Conservation (phyloP, 2,329 filamentous ascomycete genomes). For the Alternaria gansuensis region DNA sequence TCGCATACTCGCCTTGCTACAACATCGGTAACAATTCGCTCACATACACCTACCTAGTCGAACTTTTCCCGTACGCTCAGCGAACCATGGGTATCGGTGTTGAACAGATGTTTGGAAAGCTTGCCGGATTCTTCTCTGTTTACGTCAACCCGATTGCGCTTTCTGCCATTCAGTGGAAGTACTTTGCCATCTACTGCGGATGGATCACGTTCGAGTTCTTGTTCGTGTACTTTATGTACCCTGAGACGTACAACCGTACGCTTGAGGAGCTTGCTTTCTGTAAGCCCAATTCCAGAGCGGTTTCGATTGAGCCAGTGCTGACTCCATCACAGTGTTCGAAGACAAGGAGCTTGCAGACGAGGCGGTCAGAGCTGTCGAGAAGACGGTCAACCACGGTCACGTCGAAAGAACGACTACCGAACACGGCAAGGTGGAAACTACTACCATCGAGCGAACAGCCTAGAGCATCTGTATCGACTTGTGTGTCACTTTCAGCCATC, state of each 20-base stretch:
- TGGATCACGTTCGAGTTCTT: constrained; percentile 65
- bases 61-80: constrained; percentile 67
- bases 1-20: constrained; percentile 66
- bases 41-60: constrained; percentile 69
- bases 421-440: constrained; percentile 7
- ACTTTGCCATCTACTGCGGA: constrained; percentile 65
- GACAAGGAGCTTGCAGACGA: constrained; percentile 47
- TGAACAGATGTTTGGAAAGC: constrained; percentile 64
- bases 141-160: constrained; percentile 69
- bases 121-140: constrained; percentile 57
- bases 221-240: constrained; percentile 68
- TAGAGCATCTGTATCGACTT: constrained; percentile 4
- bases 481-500: not conserved
- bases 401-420: constrained; percentile 13
- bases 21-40: constrained; percentile 73
- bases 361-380: constrained; percentile 47
- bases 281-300: constrained; percentile 22
- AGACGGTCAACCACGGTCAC: constrained; percentile 43
- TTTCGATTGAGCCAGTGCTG: constrained; percentile 8
- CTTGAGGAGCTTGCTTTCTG: constrained; percentile 68
- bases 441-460: constrained; percentile 29
- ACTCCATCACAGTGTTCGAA: constrained; percentile 44
- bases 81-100: constrained; percentile 67
- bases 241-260: constrained; percentile 64
- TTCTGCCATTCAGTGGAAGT: constrained; percentile 62